Base-by-base conservation (phyloP, 805 yeast species). In the Candida pini region DNA sequence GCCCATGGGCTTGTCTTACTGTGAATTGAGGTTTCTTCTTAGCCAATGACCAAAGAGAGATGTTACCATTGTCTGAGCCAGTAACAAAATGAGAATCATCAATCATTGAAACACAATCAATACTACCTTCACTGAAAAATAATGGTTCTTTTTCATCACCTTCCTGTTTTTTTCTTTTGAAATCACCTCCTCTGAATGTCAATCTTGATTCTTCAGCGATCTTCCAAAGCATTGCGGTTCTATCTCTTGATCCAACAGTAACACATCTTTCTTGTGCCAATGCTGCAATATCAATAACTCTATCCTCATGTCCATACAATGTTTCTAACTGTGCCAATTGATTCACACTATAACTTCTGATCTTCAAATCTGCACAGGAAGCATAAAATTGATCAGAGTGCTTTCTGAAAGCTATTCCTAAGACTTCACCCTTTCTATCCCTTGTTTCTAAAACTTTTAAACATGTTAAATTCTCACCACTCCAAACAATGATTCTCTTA, bases 161-260 rank as follows among this genome's bases (percentile, higher is more conserved):
- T 47, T 17, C 49, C 51, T 14, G 49, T 43, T 53, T 58, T 58
- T 58, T 67, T 2, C 25, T 36, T 30, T 38, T 48, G 2, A 58
- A 61, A 51, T 87, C 96, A 39, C 94, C 95, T 41, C 95, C 96
- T 54, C 96, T 74, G 58, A 90, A 90, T 0, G 96, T 88, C 50
- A 92, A 72, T 54, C 97, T 76, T 1, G 95, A 78, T 62, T 92
- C 98, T 51, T 92, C 98, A 18, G 95, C 77, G 45, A 92, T 87
- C 58, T 92, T 92, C 98, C 98, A 92, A 49, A 85, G 67, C 81
- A 94, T 82, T 8, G 90, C 96, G 5, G 96, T 85, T 51, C 94
- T 79, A 62, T 92, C 98, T 49, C 97, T 76, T 3, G 95, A 71
- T 13, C 98, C 98, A 21, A 90, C 97, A 18, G 95, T 86, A 13